phyloP scores from a whole-genome alignment of 352 stramenopile species.

The Phytophthora brassicae region DNA sequence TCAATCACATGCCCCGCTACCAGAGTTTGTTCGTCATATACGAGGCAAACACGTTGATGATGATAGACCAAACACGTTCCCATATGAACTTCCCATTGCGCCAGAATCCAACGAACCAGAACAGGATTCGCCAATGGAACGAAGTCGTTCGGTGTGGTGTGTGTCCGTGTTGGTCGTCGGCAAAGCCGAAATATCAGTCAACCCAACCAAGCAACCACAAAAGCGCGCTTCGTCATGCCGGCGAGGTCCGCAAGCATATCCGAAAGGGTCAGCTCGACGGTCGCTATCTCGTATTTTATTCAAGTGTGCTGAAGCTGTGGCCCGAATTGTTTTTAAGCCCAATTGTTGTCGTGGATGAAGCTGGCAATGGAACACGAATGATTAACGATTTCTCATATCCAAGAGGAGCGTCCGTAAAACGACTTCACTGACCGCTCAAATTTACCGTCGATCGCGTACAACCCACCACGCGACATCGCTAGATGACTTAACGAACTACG shows the following conservation, averaged over 20 bases:
- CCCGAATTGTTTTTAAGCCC: background rate
- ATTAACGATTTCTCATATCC: conserved; percentile 1
- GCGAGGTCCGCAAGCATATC: background rate
- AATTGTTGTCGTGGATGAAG: background rate
- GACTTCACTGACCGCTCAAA: background rate
- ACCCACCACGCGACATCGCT: background rate
- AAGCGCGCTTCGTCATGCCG: background rate
- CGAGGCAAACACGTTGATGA: background rate
- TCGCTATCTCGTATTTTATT: background rate
- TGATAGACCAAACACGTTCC: background rate
- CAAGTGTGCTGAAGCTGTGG: background rate
- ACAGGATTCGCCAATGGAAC: background rate
- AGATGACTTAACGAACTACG: background rate
- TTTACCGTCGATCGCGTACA: background rate
- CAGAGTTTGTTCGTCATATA: background rate
- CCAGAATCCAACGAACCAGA: background rate
- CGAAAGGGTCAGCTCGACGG: background rate
- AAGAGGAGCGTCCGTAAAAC: background rate
- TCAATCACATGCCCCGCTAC: background rate
- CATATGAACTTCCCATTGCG: background rate
- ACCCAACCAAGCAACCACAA: background rate
- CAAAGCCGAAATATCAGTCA: background rate
- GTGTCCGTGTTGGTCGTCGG: background rate
- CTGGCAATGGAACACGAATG: background rate
- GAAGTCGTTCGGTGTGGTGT: background rate